Evolutionary conservation across 129 eudicot species (phyloP).

Genomic region (Lonicera japonica): DNA sequence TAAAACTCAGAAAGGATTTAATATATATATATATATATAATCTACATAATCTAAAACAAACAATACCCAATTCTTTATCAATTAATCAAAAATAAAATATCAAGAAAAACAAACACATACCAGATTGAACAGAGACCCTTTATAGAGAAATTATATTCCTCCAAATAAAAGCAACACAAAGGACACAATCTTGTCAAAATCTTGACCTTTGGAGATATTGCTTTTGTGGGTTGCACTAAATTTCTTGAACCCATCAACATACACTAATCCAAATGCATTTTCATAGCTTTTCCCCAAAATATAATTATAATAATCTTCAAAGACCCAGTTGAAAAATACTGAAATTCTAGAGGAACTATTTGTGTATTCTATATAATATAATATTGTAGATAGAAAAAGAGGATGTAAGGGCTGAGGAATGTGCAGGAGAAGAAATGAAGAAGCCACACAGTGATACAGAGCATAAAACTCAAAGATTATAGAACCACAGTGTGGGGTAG

Average conservation of each 20-base stretch:
- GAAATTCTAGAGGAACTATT: conserved; percentile 20
- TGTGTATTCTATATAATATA: not conserved
- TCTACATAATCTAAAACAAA: too few species aligned
- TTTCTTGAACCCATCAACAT: conserved; percentile 21
- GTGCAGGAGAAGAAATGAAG: conserved; percentile 41
- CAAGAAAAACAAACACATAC: conserved; percentile 25
- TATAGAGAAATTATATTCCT: not conserved
- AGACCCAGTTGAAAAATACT: conserved; percentile 9
- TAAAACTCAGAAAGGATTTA: conserved; percentile 39
- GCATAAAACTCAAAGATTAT: conserved; percentile 3
- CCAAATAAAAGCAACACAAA: conserved; percentile 7
- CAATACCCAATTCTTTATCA: not conserved
- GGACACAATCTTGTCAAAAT: not conserved
- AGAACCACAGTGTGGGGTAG: too few species aligned
- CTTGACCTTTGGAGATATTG: conserved; percentile 2
- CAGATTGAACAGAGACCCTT: conserved; percentile 16
- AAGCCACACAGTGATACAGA: conserved; percentile 6
- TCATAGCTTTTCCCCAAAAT: conserved; percentile 17
- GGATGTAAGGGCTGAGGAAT: conserved; percentile 19
- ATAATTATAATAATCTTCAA: conserved; percentile 5
- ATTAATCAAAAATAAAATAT: conserved; percentile 1
- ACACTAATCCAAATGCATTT: conserved; percentile 41
- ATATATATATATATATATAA: too few species aligned
- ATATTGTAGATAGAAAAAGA: conserved; percentile 7
- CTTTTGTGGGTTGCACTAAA: conserved; percentile 17